phyloP scores from a whole-genome alignment of 371 early-diverging fungal genomes.

The Sporodiniella umbellata region DNA sequence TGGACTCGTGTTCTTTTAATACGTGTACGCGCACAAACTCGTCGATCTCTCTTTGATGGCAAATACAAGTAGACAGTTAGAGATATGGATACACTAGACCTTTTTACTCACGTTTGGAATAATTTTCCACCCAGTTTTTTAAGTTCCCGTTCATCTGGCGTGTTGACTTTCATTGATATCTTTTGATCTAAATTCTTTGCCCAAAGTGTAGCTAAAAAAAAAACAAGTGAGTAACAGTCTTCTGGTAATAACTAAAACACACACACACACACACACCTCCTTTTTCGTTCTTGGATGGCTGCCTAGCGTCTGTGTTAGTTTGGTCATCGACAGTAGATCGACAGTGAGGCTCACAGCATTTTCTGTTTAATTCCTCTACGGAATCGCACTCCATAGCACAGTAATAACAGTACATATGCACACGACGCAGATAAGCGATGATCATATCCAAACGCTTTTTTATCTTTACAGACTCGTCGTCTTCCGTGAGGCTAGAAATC shows the following conservation, averaged over 20 bases:
- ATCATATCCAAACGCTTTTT: conserved; percentile 78
- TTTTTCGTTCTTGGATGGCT: conserved; percentile 20
- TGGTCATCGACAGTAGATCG: conserved; percentile 44
- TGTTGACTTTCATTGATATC: conserved; percentile 55
- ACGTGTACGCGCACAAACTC: conserved; percentile 55
- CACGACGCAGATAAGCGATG: conserved; percentile 83
- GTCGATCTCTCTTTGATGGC: conserved; percentile 37
- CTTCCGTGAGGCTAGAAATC: conserved; percentile 16
- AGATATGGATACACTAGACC: too few relatives aligned
- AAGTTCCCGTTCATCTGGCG: conserved; percentile 63
- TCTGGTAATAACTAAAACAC: too few relatives aligned
- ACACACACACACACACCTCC: conserved; percentile 10
- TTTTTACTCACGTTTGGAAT: conserved; percentile 62
- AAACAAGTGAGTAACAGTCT: not conserved
- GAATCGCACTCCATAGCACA: conserved; percentile 80
- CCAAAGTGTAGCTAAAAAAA: conserved; percentile 46
- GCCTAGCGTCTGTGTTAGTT: conserved; percentile 19
- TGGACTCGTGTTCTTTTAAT: conserved; percentile 73
- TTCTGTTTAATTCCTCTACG: conserved; percentile 78
- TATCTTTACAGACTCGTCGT: conserved; percentile 20
- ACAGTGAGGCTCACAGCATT: conserved; percentile 68
- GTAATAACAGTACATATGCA: conserved; percentile 94
- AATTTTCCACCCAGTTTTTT: conserved; percentile 75
- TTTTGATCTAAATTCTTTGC: conserved; percentile 65
- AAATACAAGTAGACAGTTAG: not conserved